Base-by-base conservation (phyloP, 192 early-diverging fungal species). In the Cladochytrium replicatum region DNA sequence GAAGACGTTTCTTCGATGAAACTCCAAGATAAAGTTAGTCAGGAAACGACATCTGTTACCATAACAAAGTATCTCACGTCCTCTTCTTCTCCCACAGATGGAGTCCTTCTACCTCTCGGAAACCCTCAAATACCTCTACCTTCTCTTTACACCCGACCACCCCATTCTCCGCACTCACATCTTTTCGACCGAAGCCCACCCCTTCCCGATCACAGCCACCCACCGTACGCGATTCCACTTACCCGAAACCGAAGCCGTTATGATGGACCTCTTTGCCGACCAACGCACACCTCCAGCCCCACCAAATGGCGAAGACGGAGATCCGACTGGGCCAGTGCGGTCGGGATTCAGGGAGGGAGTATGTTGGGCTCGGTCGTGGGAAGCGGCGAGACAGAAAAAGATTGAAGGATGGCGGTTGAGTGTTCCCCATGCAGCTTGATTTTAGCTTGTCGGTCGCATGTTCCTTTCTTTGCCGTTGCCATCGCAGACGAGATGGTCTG, bases 41-140 rank as follows among this genome's bases (percentile, higher is more conserved):
- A 22, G 31, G 53, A 4, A 60, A 60, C 39, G 53, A 60, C 30
- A 41, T 60, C 6, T 60, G 53, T 32, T 42, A 46, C 27, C 28
- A 17, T 17, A 34, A 44, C 29, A 57, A 60, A 48, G n/a, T 29
- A 22, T 58, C 27, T 29, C 4, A 6, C 5, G 56, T 37, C 13
- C 34, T 43, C 8, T 58, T 44, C 34, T 41, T 58, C 23, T 58
- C 52, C 49, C 50, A 58, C 48, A 58, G 56, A 52, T 43, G 29
- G 8, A 21, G 32, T 48, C 0, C 3, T 9, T 32, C 46, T 76
- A 85, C 15, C 61, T 97, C 4, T 86, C 84, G 38, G 93, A 97
- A 64, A 95, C 93, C 1, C 72, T 97, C 44, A 97, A 97, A 58
- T 97, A 97, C 54, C 9, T 1, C 41, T 51, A 23, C n/a, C 4